Base-by-base conservation (phyloP, 192 early-diverging fungal species). In the Pecoramyces ruminantium region DNA sequence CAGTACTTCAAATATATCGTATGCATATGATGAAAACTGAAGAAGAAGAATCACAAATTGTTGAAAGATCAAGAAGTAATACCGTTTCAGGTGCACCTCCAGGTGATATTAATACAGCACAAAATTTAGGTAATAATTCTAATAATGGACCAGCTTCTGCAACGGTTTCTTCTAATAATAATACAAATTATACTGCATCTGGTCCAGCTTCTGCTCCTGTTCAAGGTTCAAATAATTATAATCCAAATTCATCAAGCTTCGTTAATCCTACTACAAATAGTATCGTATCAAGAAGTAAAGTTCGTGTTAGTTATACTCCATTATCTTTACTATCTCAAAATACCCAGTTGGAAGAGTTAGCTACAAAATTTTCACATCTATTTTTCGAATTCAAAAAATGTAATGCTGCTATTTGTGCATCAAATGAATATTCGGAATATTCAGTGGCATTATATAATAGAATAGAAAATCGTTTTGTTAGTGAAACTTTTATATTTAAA, bases 341-440 rank as follows among this genome's bases (percentile, higher is more conserved):
- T 67, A 67, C 8, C 17, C 51, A 67, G 8, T 67, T 67, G n/a
- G 51, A 67, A 21, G 51, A 67, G n/a, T 67, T 67, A 11, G 51
- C 83, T 86, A 42, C 79, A 85, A 81, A 85, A 67, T 38, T 81
- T 80, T 84, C 85, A 79, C 88, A 91, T 81, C 29, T 93, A 14
- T 87, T 88, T 83, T 88, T 93, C 77, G 86, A 92, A 81, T 80
- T 93, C 9, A 86, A 86, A 30, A 84, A 86, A 4, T 89, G 87
- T 81, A 85, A 86, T 13, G 90, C 91, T 16, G 83, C 85, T 28
- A 87, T 92, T 18, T 93, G 92, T 78, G 83, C 86, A 30, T 84
- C 85, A 28, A 89, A 88, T 13, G 92, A 93, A 84, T 88, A 83
- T 78, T 87, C 88, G 1, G 92, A 93, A 78, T 85, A 91, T 77